Conservation (phyloP, 2,329 filamentous ascomycete genomes). For the Fusarium stilboides region DNA sequence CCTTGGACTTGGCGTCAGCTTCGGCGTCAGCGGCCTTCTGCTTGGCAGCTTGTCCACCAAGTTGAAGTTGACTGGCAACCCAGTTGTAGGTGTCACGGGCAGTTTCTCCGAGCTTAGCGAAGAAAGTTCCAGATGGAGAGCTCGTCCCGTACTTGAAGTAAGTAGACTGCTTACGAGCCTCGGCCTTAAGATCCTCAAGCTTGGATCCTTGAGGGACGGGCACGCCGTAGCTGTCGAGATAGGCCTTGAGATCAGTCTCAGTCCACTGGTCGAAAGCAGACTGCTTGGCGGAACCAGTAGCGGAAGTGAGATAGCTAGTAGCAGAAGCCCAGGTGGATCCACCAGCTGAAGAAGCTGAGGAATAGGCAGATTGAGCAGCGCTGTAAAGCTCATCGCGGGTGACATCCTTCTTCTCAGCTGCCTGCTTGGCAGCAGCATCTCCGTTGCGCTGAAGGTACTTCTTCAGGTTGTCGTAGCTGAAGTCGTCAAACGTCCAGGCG, state of each 20-base stretch:
- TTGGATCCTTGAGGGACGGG: slow-evolving; percentile 76
- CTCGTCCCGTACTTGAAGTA: slow-evolving; percentile 84
- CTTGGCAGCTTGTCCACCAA: slow-evolving; percentile 65
- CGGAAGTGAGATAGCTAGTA: slow-evolving; percentile 78
- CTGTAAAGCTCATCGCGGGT: slow-evolving; percentile 81
- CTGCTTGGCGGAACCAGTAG: slow-evolving; percentile 76
- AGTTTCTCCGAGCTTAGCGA: slow-evolving; percentile 72
- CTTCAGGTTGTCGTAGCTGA: slow-evolving; percentile 79
- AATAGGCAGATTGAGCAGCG: slow-evolving; percentile 73
- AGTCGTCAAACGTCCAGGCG: slow-evolving; percentile 86
- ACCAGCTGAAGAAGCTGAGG: slow-evolving; percentile 71
- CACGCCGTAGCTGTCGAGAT: slow-evolving; percentile 84
- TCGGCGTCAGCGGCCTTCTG: slow-evolving; percentile 60
- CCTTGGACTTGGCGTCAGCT: slow-evolving; percentile 54
- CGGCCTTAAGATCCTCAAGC: slow-evolving; percentile 77
- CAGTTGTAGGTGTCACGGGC: slow-evolving; percentile 66
- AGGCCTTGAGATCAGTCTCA: slow-evolving; percentile 80
- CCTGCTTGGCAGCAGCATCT: slow-evolving; percentile 70
- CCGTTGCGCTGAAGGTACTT: slow-evolving; percentile 68
- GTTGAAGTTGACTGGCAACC: slow-evolving; percentile 64
- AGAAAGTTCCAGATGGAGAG: slow-evolving; percentile 74
- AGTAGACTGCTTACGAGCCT: slow-evolving; percentile 79
- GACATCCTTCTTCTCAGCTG: slow-evolving; percentile 73
- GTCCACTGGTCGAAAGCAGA: slow-evolving; percentile 81
- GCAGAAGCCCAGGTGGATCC: slow-evolving; percentile 75